Evolutionary conservation across 2,329 filamentous ascomycete species (phyloP), one percentile per base, ranked within the genome.

Genomic region (Cercospora sojina): DNA sequence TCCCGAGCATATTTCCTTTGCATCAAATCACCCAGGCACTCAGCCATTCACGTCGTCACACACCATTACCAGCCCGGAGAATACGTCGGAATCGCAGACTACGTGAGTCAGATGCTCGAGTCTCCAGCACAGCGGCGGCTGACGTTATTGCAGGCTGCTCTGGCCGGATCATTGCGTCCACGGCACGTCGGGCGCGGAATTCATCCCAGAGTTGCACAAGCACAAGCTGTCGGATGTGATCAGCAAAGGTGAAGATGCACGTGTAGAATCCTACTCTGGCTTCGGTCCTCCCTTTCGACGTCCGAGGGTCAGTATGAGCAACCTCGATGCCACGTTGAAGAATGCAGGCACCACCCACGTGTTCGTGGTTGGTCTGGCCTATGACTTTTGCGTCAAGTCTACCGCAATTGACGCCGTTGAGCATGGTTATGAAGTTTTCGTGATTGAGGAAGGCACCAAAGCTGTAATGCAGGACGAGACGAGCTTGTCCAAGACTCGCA

Each of bases 141-240:
- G 6, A 65, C 32, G 58, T 20, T 25, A 20, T 23, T 25, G 89
- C 38, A 90, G 90, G 38, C 85, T 86, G 3, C 84, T 99, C 9
- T 99, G 95, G 95, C 95, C 95, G 0, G 86, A 87, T 23, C 95
- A 99, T 81, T 98, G 95, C 80, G 85, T 98, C 8, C 89, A 92
- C 74, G 83, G 83, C 53, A 91, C 91, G 0, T 78, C 82, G 0
- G 95, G 95, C 10, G 88, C 91, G 0, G 85, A 87, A 59, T 82
- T 98, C 23, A 83, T 95, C 6, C 85, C 89, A 0, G 92, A 93
- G 75, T 83, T 98, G 1, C 82, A 92, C 59, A 66, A 76, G 13
- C 73, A 75, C 7, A 83, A 82, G 16, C 71, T 96, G n/a, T 85
- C 94, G 71, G 72, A 79, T 38, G 81, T 92, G 29, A 80, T 97